Percentiles rank a stretch among this genome's conserved stretches.
These are phyloP conservation scores for Jimgerdemannia lactiflua DNA, from an alignment of 192 early-diverging fungal genomes.

Conservation along the genomic window DNA sequence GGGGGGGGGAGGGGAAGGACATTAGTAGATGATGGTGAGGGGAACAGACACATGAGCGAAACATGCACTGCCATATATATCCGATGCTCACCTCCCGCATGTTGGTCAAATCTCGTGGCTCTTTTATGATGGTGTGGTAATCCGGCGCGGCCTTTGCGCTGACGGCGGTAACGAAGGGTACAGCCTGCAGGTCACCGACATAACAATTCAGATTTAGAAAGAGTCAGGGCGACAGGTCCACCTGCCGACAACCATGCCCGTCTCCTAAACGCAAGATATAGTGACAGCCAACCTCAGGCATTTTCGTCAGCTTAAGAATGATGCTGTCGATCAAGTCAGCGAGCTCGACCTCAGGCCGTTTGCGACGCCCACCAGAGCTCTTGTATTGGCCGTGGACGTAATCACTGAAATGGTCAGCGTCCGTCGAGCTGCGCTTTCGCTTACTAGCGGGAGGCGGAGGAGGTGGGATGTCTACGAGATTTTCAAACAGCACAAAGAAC, in stretches of 20 bases:
- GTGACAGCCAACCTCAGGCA: constrained; percentile 25
- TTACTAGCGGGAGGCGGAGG: constrained; percentile 6
- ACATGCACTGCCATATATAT: neutral
- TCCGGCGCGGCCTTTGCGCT: constrained; percentile 41
- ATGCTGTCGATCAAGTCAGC: constrained; percentile 39
- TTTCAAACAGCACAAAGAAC: neutral
- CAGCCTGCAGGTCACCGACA: constrained; percentile 8
- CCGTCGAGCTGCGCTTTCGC: constrained; percentile 32
- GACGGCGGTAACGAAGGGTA: constrained; percentile 47
- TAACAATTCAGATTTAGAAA: neutral
- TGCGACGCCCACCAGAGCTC: constrained; percentile 41
- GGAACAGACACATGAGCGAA: neutral
- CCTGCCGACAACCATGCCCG: neutral
- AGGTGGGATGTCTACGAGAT: neutral
- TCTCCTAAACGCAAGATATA: neutral
- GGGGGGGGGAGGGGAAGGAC: no score
- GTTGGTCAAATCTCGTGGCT: constrained; percentile 48
- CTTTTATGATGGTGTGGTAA: constrained; percentile 48
- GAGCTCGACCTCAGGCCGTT: constrained; percentile 46
- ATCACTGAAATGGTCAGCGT: constrained; percentile 28
- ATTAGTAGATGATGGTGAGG: neutral
- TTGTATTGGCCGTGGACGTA: constrained; percentile 40
- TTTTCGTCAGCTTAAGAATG: constrained; percentile 36
- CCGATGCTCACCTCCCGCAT: constrained; percentile 49
- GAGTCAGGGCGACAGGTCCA: neutral